Evolutionary conservation across 2,329 filamentous ascomycete genomes (phyloP).

Genomic region (Sporothrix phasma): DNA sequence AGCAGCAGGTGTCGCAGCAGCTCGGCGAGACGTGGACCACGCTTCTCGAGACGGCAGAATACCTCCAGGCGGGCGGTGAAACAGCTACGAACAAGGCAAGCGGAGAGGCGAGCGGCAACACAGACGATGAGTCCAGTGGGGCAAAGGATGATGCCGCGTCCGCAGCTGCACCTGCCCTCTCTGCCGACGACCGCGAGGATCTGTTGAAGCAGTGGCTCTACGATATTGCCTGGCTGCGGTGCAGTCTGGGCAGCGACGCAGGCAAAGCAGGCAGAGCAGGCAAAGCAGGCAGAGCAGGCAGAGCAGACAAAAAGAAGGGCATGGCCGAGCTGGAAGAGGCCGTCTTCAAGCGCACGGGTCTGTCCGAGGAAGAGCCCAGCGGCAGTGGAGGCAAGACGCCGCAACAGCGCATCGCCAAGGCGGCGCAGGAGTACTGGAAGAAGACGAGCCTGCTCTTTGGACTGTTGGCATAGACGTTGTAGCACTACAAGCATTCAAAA

Average conservation of each 20-base stretch:
- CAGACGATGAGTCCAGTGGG: background rate
- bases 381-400: constrained; percentile 34
- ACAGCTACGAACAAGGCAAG: constrained; percentile 4
- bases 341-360: constrained; percentile 35
- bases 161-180: background rate
- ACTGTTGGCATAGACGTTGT: constrained; percentile 47
- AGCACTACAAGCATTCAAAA: no score
- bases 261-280: constrained; percentile 3
- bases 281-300: constrained; percentile 9
- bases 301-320: constrained; percentile 1
- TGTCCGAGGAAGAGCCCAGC: constrained; percentile 22
- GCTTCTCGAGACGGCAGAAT: constrained; percentile 27
- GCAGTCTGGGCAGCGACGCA: constrained; percentile 29
- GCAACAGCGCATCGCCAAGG: constrained; percentile 47
- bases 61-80: constrained; percentile 15
- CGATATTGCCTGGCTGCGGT: constrained; percentile 44
- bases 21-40: constrained; percentile 41
- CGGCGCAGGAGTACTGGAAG: constrained; percentile 70
- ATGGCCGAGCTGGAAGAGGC: constrained; percentile 38
- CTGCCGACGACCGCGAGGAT: constrained; percentile 31
- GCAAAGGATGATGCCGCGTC: constrained; percentile 4
- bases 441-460: constrained; percentile 75
- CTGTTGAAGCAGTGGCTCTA: constrained; percentile 52
- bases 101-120: background rate
- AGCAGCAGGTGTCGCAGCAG: constrained; percentile 41